Evolutionary conservation across 345 rosid genomes (phyloP).

Genomic region (Euphorbia tirucalli): DNA sequence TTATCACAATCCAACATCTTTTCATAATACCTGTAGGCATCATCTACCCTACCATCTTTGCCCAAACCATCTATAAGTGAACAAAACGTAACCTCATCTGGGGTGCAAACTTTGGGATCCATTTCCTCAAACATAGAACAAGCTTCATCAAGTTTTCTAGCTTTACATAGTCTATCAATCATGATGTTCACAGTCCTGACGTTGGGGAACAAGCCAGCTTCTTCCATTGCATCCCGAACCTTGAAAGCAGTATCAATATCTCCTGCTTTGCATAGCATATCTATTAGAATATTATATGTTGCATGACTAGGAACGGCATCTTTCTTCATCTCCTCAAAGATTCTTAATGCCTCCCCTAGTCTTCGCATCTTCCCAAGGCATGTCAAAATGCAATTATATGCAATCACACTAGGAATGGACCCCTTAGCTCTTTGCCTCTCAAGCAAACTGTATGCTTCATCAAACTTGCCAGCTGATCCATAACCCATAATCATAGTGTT

Average conservation of each 20-base stretch:
- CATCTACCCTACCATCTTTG: conserved; percentile 82
- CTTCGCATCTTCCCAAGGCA: conserved; percentile 74
- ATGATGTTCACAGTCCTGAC: conserved; percentile 81
- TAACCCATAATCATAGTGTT: conserved; percentile 98
- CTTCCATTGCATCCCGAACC: conserved; percentile 78
- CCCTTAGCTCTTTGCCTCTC: conserved; percentile 89
- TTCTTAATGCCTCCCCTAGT: conserved; percentile 58
- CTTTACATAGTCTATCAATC: conserved; percentile 92
- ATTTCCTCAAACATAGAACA: conserved; percentile 65
- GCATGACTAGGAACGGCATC: conserved; percentile 77
- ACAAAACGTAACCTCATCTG: conserved; percentile 76
- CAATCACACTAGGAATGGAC: conserved; percentile 79
- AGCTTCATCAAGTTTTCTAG: conserved; percentile 82
- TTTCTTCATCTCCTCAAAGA: conserved; percentile 81
- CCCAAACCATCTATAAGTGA: conserved; percentile 94
- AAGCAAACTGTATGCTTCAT: conserved; percentile 67
- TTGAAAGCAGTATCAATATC: conserved; percentile 61
- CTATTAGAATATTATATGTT: conserved; percentile 78
- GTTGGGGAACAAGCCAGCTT: conserved; percentile 80
- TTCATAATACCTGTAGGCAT: conserved; percentile 80
- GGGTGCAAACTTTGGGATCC: conserved; percentile 73
- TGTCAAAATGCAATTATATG: conserved; percentile 88
- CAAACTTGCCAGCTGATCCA: conserved; percentile 82
- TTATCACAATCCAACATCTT: conserved; percentile 71
- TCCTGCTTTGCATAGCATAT: conserved; percentile 74